Conservation (phyloP, 78 protist genomes). For the Dictyostelium capitatum region DNA sequence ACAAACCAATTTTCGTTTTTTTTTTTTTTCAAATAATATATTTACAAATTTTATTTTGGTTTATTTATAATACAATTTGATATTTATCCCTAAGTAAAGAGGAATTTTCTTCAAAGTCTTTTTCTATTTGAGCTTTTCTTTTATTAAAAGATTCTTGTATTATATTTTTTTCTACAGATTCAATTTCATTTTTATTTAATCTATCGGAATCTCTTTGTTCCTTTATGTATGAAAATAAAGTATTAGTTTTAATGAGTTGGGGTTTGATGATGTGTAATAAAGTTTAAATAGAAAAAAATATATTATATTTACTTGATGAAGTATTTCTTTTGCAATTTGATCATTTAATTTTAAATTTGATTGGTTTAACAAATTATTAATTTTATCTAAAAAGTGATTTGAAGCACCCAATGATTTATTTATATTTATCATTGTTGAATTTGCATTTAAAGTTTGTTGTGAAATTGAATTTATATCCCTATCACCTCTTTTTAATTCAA, state of each 20-base stretch:
- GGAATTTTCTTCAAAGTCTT: constrained; percentile 28
- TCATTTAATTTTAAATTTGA: background rate
- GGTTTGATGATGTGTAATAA: background rate
- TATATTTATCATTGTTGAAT: constrained; percentile 14
- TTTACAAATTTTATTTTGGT: too few species aligned
- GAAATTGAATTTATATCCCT: constrained; percentile 40
- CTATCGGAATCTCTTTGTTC: constrained; percentile 46
- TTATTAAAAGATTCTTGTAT: constrained; percentile 9
- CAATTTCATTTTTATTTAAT: constrained; percentile 15
- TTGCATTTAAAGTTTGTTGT: constrained; percentile 45
- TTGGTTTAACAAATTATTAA: background rate
- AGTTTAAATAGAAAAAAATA: background rate
- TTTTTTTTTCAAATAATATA: too few species aligned
- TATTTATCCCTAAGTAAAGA: constrained; percentile 33
- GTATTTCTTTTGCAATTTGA: constrained; percentile 15
- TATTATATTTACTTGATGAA: constrained; percentile 22
- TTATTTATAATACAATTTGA: constrained; percentile 59
- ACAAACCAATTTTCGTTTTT: too few species aligned
- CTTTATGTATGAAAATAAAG: background rate
- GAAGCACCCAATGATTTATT: background rate
- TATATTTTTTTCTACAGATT: background rate
- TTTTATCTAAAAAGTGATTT: background rate
- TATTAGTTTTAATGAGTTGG: background rate
- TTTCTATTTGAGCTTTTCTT: constrained; percentile 20
- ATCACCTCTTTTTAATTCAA: constrained; percentile 42